Conservation (phyloP, 225 moss, liverwort and hornwort species). For the Ulota crispa region DNA sequence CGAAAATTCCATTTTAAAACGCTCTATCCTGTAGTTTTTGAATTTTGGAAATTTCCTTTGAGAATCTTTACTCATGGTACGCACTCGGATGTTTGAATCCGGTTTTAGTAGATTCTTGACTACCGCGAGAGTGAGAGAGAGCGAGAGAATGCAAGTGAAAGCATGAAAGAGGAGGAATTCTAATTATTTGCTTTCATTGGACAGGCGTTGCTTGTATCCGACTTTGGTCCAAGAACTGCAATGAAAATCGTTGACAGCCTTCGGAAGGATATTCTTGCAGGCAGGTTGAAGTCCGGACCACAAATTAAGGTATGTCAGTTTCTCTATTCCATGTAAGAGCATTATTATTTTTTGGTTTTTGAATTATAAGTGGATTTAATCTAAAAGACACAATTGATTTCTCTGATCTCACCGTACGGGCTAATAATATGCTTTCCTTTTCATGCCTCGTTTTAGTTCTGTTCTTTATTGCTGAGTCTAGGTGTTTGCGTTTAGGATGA, state of each 20-base stretch:
- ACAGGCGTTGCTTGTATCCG: slow-evolving; percentile 91
- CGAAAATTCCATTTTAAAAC: not conserved
- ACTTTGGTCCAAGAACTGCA: slow-evolving; percentile 94
- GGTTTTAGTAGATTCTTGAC: slow-evolving; percentile 7
- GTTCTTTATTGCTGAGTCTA: not conserved
- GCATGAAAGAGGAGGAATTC: not conserved
- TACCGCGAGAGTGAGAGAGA: not conserved
- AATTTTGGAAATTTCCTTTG: no score
- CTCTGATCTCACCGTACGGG: not conserved
- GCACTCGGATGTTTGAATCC: not conserved
- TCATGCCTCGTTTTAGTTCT: no score
- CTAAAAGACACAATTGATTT: not conserved
- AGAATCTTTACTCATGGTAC: not conserved
- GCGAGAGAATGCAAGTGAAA: not conserved
- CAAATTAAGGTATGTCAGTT: slow-evolving; percentile 69
- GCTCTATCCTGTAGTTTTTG: not conserved
- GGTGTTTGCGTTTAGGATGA: not conserved
- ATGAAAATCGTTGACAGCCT: slow-evolving; percentile 85
- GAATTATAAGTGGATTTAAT: not conserved
- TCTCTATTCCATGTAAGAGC: not conserved
- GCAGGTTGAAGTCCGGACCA: slow-evolving; percentile 74
- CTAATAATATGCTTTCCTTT: not conserved
- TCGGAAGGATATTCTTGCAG: slow-evolving; percentile 73
- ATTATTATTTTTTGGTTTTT: not conserved
- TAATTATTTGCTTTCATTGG: slow-evolving; percentile 20